Evolutionary conservation across 192 early-diverging fungal species (phyloP), one percentile per base, ranked within the genome.

Genomic region (Umbelopsis isabellina): DNA sequence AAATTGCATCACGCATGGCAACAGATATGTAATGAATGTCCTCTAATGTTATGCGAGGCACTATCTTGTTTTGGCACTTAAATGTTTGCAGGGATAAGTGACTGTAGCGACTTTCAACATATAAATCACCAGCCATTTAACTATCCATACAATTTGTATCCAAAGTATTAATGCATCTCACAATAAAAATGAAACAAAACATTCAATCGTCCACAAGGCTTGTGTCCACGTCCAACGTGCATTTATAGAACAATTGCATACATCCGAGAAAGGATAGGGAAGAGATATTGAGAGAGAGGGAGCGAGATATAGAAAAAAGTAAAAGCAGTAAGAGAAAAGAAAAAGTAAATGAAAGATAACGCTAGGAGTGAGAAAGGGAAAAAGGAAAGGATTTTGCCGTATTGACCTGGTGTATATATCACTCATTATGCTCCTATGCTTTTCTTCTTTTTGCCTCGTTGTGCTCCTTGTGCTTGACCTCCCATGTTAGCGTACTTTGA

Each of bases 401-500:
- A 66, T 48, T 65, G 49, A 35, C 37, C 30, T 52, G 45, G 21
- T 37, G 73, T 46, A 46, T 53, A 37, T 70, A 73, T 18, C n/a
- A 49, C 35, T 65, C 25, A 75, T 70, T 52, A 55, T 58, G 41
- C 58, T 58, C 53, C 64, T 58, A 76, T 73, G 35, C 80, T 73
- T 58, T 82, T 87, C 79, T 88, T 88, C 77, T 87, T 88, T 69
- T 87, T 83, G 67, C 86, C 90, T 49, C 91, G 85, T 72, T 89
- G 91, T 21, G 91, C 81, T 52, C 88, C 89, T 37, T 84, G 70
- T 67, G 83, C 79, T 77, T 87, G 82, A 13, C 86, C 90, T 22
- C 89, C 91, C 55, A 61, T 61, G 77, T 93, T 93, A 22, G 80
- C 77, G 74, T 91, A 93, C 76, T 93, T 93, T 77, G 84, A 83